Evolutionary conservation across 1,284 basidiomycete species (phyloP).

Genomic region (Ustilago shanxiensis): DNA sequence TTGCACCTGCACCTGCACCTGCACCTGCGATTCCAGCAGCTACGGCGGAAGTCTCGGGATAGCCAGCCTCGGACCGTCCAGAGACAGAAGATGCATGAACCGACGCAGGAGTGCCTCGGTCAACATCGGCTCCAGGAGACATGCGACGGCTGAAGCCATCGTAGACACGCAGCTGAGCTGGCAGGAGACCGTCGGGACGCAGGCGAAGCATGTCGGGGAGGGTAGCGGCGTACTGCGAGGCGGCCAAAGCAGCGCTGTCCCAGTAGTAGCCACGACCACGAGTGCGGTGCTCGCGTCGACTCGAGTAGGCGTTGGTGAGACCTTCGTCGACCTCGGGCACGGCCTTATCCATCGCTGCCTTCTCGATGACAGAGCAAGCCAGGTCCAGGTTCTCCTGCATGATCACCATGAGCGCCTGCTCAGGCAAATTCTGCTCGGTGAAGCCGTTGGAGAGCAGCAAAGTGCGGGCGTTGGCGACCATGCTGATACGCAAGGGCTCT

Average conservation of each 20-base stretch:
- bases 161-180: constrained; percentile 88
- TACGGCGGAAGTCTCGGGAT: constrained; percentile 18
- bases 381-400: constrained; percentile 94
- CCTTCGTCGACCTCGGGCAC: constrained; percentile 94
- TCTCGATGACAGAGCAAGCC: constrained; percentile 94
- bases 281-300: constrained; percentile 88
- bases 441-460: constrained; percentile 75
- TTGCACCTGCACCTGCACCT: constrained; percentile 21
- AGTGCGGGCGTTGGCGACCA: constrained; percentile 88
- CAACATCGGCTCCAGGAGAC: constrained; percentile 42
- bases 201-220: constrained; percentile 92
- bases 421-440: constrained; percentile 72
- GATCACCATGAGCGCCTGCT: constrained; percentile 79
- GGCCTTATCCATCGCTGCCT: constrained; percentile 97
- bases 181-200: constrained; percentile 83
- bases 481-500: constrained; percentile 92
- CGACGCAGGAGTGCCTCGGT: constrained; percentile 49
- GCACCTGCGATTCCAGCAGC: constrained; percentile 20
- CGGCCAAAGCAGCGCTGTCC: constrained; percentile 61
- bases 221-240: constrained; percentile 80
- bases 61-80: constrained; percentile 41
- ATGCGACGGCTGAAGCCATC: constrained; percentile 80
- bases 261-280: constrained; percentile 72
- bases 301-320: constrained; percentile 81
- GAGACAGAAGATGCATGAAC: constrained; percentile 48